A percentile compares a stretch with the other conserved stretches of the same genome.
Conservation (phyloP, 371 early-diverging fungal species). For the Mortierella sp. region DNA sequence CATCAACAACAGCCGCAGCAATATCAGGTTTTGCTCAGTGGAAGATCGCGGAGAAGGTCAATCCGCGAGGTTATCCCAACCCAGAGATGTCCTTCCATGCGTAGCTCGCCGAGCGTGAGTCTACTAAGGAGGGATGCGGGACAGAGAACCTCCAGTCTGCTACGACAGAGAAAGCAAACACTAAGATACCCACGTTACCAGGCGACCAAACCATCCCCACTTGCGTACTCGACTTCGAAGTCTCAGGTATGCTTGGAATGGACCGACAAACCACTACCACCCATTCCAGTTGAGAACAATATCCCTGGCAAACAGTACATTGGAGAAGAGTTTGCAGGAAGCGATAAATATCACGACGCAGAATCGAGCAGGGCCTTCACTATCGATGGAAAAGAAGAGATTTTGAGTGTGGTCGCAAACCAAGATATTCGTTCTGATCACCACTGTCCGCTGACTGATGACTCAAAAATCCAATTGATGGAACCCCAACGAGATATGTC, state of each 20-base stretch:
- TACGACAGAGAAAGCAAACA: not conserved
- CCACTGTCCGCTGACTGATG: constrained; percentile 22
- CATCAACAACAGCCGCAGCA: not conserved
- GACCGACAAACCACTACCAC: constrained; percentile 25
- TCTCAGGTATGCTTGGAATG: not conserved
- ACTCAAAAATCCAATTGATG: constrained; percentile 11
- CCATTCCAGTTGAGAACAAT: constrained; percentile 5
- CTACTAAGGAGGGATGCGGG: not conserved
- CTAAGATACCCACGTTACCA: constrained; percentile 15
- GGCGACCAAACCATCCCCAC: constrained; percentile 5
- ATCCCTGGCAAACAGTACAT: not conserved
- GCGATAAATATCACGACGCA: constrained; percentile 11
- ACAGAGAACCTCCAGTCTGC: not conserved
- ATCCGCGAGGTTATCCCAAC: not conserved
- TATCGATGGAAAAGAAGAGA: not conserved
- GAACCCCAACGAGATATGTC: not conserved
- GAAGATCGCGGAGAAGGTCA: constrained; percentile 3
- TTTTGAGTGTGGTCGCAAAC: not conserved
- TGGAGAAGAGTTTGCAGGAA: not conserved
- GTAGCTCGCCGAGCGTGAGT: not conserved
- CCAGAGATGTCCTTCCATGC: not conserved
- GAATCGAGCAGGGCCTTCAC: not conserved
- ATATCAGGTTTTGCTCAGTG: not conserved
- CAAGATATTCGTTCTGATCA: constrained; percentile 8
- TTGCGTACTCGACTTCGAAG: not conserved